Conservation (phyloP, 2,329 filamentous ascomycete genomes). For the Botrytis hyacinthi region DNA sequence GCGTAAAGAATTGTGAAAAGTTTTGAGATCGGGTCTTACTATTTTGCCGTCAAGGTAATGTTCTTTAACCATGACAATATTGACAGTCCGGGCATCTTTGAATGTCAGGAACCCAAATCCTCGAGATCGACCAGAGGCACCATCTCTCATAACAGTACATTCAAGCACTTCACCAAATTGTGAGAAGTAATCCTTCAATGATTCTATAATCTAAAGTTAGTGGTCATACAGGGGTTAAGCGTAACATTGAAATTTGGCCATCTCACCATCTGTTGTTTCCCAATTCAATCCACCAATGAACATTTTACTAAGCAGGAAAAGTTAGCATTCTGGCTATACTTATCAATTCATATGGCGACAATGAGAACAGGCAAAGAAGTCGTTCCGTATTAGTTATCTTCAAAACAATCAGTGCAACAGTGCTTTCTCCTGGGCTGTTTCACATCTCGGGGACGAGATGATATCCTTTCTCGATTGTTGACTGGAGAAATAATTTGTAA, state of each 20-base stretch:
- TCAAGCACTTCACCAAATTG: constrained; percentile 97
- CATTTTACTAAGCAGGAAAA: constrained; percentile 75
- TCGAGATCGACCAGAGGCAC: constrained; percentile 85
- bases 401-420: constrained; percentile 1
- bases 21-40: constrained; percentile 55
- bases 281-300: constrained; percentile 98
- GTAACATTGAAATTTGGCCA: constrained; percentile 1
- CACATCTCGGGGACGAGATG: background rate
- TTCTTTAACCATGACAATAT: constrained; percentile 99
- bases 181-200: constrained; percentile 92
- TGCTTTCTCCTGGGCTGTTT: constrained; percentile 4
- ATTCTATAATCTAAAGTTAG: constrained; percentile 59
- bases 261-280: constrained; percentile 94
- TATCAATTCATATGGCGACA: constrained; percentile 12
- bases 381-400: background rate
- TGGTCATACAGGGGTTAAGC: background rate
- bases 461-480: constrained; percentile 1
- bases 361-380: constrained; percentile 21
- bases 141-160: constrained; percentile 99
- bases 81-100: constrained; percentile 95
- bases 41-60: constrained; percentile 98
- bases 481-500: background rate
- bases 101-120: constrained; percentile 98
- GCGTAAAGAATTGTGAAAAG: constrained; percentile 25
- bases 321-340: constrained; percentile 29